A percentile compares a stretch with the other conserved stretches of the same genome.
phyloP scores from a whole-genome alignment of 1,139 yeast species.

The Kodamaea sp. region DNA sequence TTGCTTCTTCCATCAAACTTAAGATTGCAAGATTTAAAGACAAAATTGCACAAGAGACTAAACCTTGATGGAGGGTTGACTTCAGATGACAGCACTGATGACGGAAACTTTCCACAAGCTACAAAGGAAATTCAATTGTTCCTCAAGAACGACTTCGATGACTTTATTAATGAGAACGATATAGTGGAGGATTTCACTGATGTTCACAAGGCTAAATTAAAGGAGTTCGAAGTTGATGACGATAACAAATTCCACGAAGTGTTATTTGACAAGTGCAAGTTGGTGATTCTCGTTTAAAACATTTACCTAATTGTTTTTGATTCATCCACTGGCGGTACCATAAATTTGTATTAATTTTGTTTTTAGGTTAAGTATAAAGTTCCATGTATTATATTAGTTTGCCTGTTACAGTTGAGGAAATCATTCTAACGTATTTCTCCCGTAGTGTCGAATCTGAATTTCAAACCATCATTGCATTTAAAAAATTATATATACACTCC shows the following conservation, averaged over 20 bases:
- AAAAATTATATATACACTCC: too few species aligned
- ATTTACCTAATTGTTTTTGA: background rate
- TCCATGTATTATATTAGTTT: background rate
- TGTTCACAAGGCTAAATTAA: slow-evolving; percentile 23
- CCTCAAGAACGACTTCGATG: slow-evolving; percentile 46
- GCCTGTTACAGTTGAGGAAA: too few species aligned
- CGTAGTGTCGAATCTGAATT: too few species aligned
- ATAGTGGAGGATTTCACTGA: slow-evolving; percentile 28
- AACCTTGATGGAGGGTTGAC: slow-evolving; percentile 21
- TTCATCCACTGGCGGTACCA: too few species aligned
- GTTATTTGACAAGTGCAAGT: slow-evolving; percentile 48
- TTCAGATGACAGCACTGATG: slow-evolving; percentile 1
- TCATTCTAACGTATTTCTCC: too few species aligned
- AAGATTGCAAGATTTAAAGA: slow-evolving; percentile 59
- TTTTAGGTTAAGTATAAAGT: background rate
- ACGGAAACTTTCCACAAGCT: slow-evolving; percentile 2
- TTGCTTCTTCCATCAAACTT: slow-evolving; percentile 68
- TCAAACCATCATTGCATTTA: too few species aligned
- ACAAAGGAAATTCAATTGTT: slow-evolving; percentile 27
- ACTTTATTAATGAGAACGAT: slow-evolving; percentile 34
- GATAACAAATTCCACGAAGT: slow-evolving; percentile 45
- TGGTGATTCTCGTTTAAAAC: slow-evolving; percentile 33
- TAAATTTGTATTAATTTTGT: too few species aligned
- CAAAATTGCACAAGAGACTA: slow-evolving; percentile 67
- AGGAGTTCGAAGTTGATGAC: slow-evolving; percentile 40